These are phyloP conservation scores for Mycena floridula DNA, from an alignment of 768 basidiomycete genomes.

Conservation along the genomic window DNA sequence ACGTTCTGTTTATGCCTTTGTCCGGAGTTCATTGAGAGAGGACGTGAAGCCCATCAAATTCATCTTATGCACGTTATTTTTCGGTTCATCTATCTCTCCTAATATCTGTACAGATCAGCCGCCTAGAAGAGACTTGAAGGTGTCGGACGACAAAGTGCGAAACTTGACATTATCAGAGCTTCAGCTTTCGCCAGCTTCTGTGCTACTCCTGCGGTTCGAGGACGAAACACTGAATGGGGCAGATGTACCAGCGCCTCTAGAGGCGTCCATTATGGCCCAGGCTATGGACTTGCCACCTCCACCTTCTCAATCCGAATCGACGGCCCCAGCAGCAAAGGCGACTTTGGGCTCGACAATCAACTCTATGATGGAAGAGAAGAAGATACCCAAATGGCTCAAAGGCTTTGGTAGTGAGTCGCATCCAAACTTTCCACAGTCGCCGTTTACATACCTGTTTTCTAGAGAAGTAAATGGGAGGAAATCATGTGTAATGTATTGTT, in stretches of 20 bases:
- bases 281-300: conserved; percentile 67
- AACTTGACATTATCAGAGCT: conserved; percentile 64
- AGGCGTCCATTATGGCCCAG: conserved; percentile 44
- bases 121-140: conserved; percentile 77
- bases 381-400: conserved; percentile 79
- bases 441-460: not conserved
- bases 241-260: conserved; percentile 58
- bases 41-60: conserved; percentile 79
- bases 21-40: conserved; percentile 61
- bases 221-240: conserved; percentile 61
- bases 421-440: not conserved
- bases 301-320: conserved; percentile 19
- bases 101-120: conserved; percentile 60
- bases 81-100: not conserved
- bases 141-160: conserved; percentile 69
- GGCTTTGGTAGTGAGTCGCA: not conserved
- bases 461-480: conserved; percentile 3
- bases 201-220: conserved; percentile 71
- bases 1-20: conserved; percentile 78
- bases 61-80: conserved; percentile 59
- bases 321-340: conserved; percentile 6
- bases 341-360: conserved; percentile 6
- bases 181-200: conserved; percentile 72
- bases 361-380: conserved; percentile 38
- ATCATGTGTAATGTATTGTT: not conserved